phyloP scores from a whole-genome alignment of 2,329 filamentous ascomycete genomes.

The Beauveria brongniartii region DNA sequence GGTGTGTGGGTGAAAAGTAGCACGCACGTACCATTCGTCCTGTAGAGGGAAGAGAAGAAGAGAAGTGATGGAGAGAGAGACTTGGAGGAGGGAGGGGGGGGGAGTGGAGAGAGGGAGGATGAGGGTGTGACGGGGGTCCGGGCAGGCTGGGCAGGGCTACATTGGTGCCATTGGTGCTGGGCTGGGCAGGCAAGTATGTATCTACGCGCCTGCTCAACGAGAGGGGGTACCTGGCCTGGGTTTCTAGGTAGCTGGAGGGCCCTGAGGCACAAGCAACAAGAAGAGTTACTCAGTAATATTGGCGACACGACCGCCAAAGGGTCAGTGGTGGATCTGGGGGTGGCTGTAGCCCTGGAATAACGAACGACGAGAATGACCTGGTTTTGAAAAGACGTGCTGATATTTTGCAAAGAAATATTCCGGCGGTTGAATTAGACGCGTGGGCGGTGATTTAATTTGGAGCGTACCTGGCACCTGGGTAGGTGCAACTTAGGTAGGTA shows the following conservation, averaged over 20 bases:
- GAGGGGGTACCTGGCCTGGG: background rate
- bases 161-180: too few species aligned
- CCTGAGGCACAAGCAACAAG: background rate
- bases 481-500: too few species aligned
- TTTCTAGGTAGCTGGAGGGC: background rate
- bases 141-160: background rate
- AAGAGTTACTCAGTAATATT: background rate
- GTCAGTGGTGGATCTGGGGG: background rate
- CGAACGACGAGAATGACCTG: background rate
- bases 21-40: too few species aligned
- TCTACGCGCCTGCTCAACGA: background rate
- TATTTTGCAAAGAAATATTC: too few species aligned
- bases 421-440: background rate
- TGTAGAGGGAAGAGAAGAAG: background rate
- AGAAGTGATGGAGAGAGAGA: background rate
- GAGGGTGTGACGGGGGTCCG: background rate
- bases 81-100: background rate
- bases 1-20: too few species aligned
- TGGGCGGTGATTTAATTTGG: background rate
- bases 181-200: background rate
- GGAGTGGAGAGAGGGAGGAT: background rate
- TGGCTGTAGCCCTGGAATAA: background rate
- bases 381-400: background rate
- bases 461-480: too few species aligned
- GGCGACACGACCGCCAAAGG: background rate